A percentile compares a stretch with the other conserved stretches of the same genome.
Evolutionary conservation across 139 green algal genomes (phyloP).

Genomic region (Coccomyxa sp.): DNA sequence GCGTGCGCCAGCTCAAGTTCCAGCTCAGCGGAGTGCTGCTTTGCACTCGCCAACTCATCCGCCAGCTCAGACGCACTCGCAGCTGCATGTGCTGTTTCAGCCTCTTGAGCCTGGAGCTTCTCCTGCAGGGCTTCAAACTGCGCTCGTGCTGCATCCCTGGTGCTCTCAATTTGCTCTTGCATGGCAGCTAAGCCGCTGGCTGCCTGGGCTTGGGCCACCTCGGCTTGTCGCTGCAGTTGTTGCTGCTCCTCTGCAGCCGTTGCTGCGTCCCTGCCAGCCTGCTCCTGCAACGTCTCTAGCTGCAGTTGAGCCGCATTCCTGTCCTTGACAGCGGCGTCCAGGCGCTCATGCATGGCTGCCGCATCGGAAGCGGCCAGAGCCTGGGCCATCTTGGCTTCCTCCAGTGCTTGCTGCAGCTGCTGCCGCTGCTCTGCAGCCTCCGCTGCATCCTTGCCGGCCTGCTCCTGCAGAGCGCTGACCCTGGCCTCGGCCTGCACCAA

Average conservation of each 20-base stretch:
- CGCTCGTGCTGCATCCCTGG: not conserved
- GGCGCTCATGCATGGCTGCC: not conserved
- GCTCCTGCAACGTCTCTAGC: not conserved
- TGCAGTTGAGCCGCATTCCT: not conserved
- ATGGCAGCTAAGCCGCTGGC: not conserved
- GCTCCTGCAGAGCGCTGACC: not conserved
- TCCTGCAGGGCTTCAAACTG: not conserved
- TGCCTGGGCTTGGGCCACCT: not conserved
- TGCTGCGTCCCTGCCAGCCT: not conserved
- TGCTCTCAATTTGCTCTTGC: not conserved
- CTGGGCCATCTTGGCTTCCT: not conserved
- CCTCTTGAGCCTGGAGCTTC: not conserved
- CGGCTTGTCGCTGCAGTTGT: not conserved
- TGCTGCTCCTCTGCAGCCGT: not conserved
- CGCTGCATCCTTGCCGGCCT: not conserved
- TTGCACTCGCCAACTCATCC: not conserved
- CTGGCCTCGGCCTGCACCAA: not conserved
- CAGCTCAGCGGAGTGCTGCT: not conserved
- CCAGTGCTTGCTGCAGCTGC: not conserved
- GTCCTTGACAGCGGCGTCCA: not conserved
- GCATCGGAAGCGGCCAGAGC: not conserved
- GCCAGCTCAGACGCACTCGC: not conserved
- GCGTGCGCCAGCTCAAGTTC: too few relatives aligned
- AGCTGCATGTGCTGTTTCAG: not conserved
- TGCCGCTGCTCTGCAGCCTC: not conserved